Percentiles rank a stretch among this genome's conserved stretches.
Conservation (phyloP, 2,329 filamentous ascomycete species). For the Apiospora marii region DNA sequence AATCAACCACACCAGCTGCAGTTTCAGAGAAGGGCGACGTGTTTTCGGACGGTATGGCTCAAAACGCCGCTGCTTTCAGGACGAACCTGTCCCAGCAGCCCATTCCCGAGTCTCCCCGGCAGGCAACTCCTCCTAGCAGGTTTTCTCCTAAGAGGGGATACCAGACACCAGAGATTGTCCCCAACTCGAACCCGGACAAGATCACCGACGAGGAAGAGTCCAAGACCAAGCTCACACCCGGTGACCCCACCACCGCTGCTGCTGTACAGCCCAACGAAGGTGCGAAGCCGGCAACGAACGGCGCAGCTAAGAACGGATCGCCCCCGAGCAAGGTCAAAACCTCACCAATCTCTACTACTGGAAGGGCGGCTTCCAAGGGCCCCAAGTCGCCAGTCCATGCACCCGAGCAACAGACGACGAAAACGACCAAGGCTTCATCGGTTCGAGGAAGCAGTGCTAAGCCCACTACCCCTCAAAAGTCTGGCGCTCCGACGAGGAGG, state of each 20-base stretch:
- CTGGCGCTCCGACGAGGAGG: conserved; percentile 47
- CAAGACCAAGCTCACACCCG: conserved; percentile 41
- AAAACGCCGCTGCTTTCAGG: conserved; percentile 40
- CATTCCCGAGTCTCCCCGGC: conserved; percentile 52
- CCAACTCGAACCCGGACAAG: conserved; percentile 51
- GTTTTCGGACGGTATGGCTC: conserved; percentile 43
- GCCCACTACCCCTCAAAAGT: conserved; percentile 43
- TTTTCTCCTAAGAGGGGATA: conserved; percentile 33
- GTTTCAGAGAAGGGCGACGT: conserved; percentile 48
- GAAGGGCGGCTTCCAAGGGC: conserved; percentile 45
- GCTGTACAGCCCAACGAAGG: conserved; percentile 30
- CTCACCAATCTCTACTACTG: conserved; percentile 35
- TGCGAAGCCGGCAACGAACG: conserved; percentile 28
- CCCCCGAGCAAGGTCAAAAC: conserved; percentile 30
- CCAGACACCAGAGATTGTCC: conserved; percentile 40
- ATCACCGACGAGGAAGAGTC: conserved; percentile 48
- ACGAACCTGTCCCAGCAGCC: conserved; percentile 48
- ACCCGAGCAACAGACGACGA: conserved; percentile 46
- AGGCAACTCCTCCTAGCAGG: conserved; percentile 31
- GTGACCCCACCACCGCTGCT: conserved; percentile 39
- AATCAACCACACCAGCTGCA: conserved; percentile 48
- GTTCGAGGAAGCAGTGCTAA: conserved; percentile 48
- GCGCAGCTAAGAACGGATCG: neutral
- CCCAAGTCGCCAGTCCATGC: conserved; percentile 51
- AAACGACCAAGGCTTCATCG: conserved; percentile 41